These are phyloP conservation scores for Peronospora farinosa DNA, from an alignment of 352 stramenopile genomes.

Conservation along the genomic window DNA sequence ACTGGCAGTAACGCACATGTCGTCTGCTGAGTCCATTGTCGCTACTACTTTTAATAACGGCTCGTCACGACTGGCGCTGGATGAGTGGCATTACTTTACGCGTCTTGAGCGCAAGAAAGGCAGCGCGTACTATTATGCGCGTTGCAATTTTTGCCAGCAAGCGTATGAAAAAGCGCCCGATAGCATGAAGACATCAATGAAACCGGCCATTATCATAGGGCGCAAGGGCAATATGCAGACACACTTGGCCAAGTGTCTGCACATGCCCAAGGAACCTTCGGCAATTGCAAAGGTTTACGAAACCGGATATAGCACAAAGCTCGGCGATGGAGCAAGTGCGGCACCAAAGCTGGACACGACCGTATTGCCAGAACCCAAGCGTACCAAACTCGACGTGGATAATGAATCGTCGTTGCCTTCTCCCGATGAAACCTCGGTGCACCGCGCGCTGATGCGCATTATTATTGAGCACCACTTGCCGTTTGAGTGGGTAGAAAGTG, in stretches of 20 bases:
- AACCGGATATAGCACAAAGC: not conserved
- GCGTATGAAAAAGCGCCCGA: conserved; percentile 48
- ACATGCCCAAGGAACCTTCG: conserved; percentile 51
- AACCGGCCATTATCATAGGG: conserved; percentile 56
- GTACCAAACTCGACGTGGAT: too few species aligned
- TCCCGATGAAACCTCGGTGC: too few species aligned
- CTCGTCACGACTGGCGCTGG: conserved; percentile 44
- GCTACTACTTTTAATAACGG: conserved; percentile 6
- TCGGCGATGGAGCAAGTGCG: too few species aligned
- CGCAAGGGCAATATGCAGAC: conserved; percentile 84
- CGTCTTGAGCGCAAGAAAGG: conserved; percentile 66
- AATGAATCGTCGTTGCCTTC: too few species aligned
- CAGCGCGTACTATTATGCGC: conserved; percentile 68
- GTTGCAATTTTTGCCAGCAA: conserved; percentile 78
- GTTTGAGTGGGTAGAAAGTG: too few species aligned
- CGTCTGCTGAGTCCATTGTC: conserved; percentile 5
- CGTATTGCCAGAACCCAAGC: too few species aligned
- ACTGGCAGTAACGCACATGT: not conserved
- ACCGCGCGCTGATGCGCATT: too few species aligned
- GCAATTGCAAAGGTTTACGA: conserved; percentile 19
- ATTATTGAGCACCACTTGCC: too few species aligned
- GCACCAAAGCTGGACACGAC: too few species aligned
- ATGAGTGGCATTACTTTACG: conserved; percentile 79
- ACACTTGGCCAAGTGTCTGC: conserved; percentile 66
- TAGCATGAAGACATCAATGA: conserved; percentile 41